A percentile compares a stretch with the other conserved stretches of the same genome.
phyloP scores from a whole-genome alignment of 345 rosid species.

The Streptanthus diversifolius region DNA sequence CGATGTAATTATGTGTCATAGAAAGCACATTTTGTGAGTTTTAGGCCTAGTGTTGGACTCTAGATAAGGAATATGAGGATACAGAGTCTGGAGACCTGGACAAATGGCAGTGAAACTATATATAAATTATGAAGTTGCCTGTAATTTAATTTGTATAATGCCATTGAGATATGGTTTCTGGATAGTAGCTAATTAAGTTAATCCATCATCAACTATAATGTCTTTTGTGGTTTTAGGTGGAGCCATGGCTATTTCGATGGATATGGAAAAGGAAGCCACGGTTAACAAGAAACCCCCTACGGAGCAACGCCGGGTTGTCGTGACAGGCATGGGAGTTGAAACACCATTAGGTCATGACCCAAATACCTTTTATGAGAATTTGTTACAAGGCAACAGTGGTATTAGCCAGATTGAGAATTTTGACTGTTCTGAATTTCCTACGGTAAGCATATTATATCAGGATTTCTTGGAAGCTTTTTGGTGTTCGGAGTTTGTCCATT shows the following conservation, averaged over 20 bases:
- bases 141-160: not conserved
- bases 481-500: not conserved
- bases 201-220: not conserved
- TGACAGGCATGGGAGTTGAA: constrained; percentile 93
- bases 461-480: constrained; percentile 12
- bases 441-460: constrained; percentile 43
- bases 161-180: constrained; percentile 7
- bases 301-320: constrained; percentile 82
- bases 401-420: constrained; percentile 79
- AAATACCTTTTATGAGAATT: constrained; percentile 68
- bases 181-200: not conserved
- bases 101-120: not conserved
- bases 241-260: constrained; percentile 63
- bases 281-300: constrained; percentile 55
- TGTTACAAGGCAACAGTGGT: constrained; percentile 88
- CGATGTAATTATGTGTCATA: not conserved
- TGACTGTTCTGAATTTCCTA: constrained; percentile 76
- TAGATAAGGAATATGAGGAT: not conserved
- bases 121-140: not conserved
- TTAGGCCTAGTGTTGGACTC: not conserved
- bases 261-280: constrained; percentile 50
- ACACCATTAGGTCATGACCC: constrained; percentile 86
- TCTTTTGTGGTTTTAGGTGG: constrained; percentile 41
- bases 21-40: not conserved
- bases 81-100: not conserved